Conservation (phyloP, 495 filamentous ascomycete species). For the Pseudoneurospora amorphoporcata region DNA sequence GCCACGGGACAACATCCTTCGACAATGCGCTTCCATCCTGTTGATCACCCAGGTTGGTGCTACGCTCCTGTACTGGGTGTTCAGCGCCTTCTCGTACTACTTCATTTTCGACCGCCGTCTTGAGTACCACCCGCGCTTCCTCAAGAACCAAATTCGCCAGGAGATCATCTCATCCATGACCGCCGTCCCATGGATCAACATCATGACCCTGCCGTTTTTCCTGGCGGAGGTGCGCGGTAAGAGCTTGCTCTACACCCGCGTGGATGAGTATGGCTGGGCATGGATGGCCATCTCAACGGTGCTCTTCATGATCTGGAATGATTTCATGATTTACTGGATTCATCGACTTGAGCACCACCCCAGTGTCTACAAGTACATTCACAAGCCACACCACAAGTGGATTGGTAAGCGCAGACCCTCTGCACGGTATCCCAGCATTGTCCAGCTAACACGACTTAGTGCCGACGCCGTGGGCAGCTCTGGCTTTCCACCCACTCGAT, state of each 20-base stretch:
- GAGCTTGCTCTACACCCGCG: constrained; percentile 9
- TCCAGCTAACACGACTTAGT: constrained; percentile 3
- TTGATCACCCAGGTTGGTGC: constrained; percentile 14
- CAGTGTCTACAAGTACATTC: constrained; percentile 15
- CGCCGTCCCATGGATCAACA: constrained; percentile 15
- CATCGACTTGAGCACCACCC: constrained; percentile 17
- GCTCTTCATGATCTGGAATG: constrained; percentile 17
- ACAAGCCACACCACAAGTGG: constrained; percentile 18
- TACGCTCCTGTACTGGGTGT: constrained; percentile 9
- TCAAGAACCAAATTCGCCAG: constrained; percentile 14
- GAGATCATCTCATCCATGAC: constrained; percentile 11
- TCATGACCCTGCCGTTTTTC: constrained; percentile 12
- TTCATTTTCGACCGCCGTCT: constrained; percentile 14
- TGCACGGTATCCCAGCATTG: neutral
- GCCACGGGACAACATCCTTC: constrained; percentile 13
- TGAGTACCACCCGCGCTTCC: constrained; percentile 15
- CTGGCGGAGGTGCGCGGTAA: constrained; percentile 15
- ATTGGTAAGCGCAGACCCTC: constrained; percentile 5
- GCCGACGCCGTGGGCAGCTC: constrained; percentile 13
- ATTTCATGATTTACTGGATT: constrained; percentile 15
- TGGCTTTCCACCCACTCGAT: constrained; percentile 15
- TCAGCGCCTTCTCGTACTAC: constrained; percentile 15
- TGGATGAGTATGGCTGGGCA: constrained; percentile 10
- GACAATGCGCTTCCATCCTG: constrained; percentile 11
- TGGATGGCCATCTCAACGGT: constrained; percentile 10